Conservation (phyloP, 2,329 filamentous ascomycete genomes). For the Paraconiothyrium sp. region DNA sequence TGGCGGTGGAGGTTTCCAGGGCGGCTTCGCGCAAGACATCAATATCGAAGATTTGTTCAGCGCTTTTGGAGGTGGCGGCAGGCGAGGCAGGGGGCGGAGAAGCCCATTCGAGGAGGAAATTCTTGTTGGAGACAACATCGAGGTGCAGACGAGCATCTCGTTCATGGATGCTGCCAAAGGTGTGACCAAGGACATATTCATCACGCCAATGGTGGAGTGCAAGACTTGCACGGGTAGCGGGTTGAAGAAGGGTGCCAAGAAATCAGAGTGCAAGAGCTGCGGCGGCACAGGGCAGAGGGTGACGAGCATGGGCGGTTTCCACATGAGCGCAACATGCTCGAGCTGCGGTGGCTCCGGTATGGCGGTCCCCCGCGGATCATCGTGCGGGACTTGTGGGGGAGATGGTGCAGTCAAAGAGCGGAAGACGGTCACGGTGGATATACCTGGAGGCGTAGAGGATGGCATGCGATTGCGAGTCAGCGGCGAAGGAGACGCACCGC, state of each 20-base stretch:
- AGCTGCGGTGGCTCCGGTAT: slow-evolving; percentile 82
- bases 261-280: slow-evolving; percentile 78
- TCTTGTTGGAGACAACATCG: slow-evolving; percentile 93
- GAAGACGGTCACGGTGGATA: slow-evolving; percentile 87
- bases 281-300: slow-evolving; percentile 87
- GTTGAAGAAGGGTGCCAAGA: slow-evolving; percentile 80
- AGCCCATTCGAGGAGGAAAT: slow-evolving; percentile 82
- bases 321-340: slow-evolving; percentile 90
- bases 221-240: slow-evolving; percentile 85
- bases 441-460: slow-evolving; percentile 94
- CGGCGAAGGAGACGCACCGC: slow-evolving; percentile 86
- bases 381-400: slow-evolving; percentile 82
- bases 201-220: slow-evolving; percentile 83
- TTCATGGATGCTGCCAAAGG: slow-evolving; percentile 98
- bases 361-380: slow-evolving; percentile 78
- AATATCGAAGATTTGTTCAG: slow-evolving; percentile 97
- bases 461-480: slow-evolving; percentile 89
- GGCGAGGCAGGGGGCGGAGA: slow-evolving; percentile 56
- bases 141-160: slow-evolving; percentile 89
- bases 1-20: slow-evolving; percentile 70
- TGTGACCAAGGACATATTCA: slow-evolving; percentile 83
- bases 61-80: slow-evolving; percentile 74
- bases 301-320: slow-evolving; percentile 92
- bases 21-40: slow-evolving; percentile 82
- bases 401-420: slow-evolving; percentile 85